Conservation (phyloP, 2,329 filamentous ascomycete species). For the Huntiella moniliformis region DNA sequence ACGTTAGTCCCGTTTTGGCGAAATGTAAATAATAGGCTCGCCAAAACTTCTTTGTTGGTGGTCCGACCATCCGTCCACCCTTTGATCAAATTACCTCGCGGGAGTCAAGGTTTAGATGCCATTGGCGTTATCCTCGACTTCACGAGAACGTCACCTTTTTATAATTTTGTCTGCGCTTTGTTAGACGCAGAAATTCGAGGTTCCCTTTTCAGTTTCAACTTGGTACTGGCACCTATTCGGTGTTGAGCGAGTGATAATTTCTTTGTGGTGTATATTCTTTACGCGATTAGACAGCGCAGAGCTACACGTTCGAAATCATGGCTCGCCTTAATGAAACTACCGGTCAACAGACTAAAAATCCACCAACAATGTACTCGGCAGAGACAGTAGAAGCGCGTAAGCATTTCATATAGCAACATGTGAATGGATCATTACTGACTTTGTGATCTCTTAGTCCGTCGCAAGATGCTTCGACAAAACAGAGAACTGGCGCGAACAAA, state of each 20-base stretch:
- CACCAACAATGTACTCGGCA: constrained; percentile 12
- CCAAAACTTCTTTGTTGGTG: constrained; percentile 7
- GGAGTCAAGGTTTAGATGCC: no score
- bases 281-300: no score
- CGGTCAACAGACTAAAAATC: constrained; percentile 10
- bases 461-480: constrained; percentile 66
- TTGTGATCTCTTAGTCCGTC: constrained; percentile 39
- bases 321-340: constrained; percentile 64
- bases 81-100: no score
- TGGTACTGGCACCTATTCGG: no score
- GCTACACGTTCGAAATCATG: constrained; percentile 35
- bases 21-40: constrained; percentile 14
- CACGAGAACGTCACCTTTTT: no score
- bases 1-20: constrained; percentile 14
- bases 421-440: neutral
- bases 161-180: no score
- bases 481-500: constrained; percentile 66
- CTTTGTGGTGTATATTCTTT: no score
- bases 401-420: constrained; percentile 18
- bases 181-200: no score
- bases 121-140: no score
- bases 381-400: constrained; percentile 55
- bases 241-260: no score
- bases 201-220: no score
- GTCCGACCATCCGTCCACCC: neutral